Conservation (phyloP, 2,329 filamentous ascomycete species). For the Chaetomium sp. region DNA sequence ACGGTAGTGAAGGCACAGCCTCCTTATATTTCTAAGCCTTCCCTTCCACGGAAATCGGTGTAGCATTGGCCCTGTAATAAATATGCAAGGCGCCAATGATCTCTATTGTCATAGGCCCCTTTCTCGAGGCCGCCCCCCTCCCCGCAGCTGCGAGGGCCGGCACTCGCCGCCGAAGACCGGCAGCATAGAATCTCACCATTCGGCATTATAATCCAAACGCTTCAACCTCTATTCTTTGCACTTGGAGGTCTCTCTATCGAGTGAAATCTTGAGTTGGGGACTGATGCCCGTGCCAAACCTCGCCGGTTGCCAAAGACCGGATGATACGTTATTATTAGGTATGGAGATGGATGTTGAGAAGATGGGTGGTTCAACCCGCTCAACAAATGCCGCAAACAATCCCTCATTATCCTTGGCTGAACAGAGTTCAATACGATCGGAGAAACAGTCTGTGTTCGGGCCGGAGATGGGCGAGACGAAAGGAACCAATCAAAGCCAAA, state of each 20-base stretch:
- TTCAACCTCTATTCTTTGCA: background rate
- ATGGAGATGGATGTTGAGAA: background rate
- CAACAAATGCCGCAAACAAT: background rate
- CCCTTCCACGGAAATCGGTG: too few species aligned
- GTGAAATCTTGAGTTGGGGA: background rate
- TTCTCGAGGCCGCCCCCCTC: too few species aligned
- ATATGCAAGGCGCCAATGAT: too few species aligned
- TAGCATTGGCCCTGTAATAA: too few species aligned
- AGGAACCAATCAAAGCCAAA: background rate
- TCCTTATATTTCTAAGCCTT: too few species aligned
- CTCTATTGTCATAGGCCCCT: too few species aligned
- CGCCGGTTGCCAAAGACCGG: background rate
- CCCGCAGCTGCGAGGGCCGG: too few species aligned
- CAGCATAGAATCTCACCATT: too few species aligned
- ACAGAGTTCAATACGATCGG: background rate
- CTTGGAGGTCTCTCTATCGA: background rate
- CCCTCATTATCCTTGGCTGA: background rate
- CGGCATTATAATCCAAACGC: background rate
- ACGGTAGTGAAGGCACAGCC: too few species aligned
- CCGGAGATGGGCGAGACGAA: background rate
- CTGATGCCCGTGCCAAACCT: background rate
- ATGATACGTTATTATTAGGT: background rate
- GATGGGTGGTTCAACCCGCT: background rate
- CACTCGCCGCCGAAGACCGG: too few species aligned
- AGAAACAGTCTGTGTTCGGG: background rate